Evolutionary conservation across 306 rosid genomes (phyloP), one percentile per base, ranked within the genome.

Genomic region (Rosa chinensis): DNA sequence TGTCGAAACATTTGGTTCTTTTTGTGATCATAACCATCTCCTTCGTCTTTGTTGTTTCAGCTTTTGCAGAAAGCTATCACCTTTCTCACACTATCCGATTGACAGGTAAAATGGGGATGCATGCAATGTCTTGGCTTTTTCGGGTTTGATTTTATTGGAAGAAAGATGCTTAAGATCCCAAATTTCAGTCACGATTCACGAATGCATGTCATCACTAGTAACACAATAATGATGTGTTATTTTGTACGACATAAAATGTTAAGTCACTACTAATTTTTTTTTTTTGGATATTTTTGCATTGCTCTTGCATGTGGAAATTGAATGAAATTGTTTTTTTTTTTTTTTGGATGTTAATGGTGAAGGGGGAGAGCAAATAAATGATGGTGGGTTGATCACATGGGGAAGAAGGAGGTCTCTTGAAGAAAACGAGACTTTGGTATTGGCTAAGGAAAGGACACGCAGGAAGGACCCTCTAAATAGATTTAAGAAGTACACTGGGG

Each of bases 361-460:
- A 75, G 82, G 76, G 72, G 64, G 61, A 67, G 64, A 62, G 39
- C 35, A 10, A 5, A 14, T 32, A 17, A 72, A 39, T 37, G 35
- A 62, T 7, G 43, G 74, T 40, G 77, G 77, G 72, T 61, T 66
- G 49, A 74, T 82, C 35, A 44, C 77, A 74, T 92, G 90, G 96
- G 77, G 66, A 80, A 79, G 77, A 44, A 84, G 90, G 87, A 92
- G 92, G 83, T 78, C 71, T 44, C 61, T 79, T 68, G 80, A 80
- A 48, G 81, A 16, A 66, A 1, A 17, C 7, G 13, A 10, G 56
- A 16, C 92, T 73, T 78, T 92, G 55, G 49, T 87, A 28, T 88
- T 94, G 85, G 97, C 98, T 1, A 62, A 63, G 59, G 55, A 53
- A 28, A 85, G 93, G 81, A 89, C 97, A 28, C 71, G 50, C 66